Evolutionary conservation across 2,329 filamentous ascomycete genomes (phyloP), one percentile per base, ranked within the genome.

Genomic region (Paraconiothyrium brasiliense): DNA sequence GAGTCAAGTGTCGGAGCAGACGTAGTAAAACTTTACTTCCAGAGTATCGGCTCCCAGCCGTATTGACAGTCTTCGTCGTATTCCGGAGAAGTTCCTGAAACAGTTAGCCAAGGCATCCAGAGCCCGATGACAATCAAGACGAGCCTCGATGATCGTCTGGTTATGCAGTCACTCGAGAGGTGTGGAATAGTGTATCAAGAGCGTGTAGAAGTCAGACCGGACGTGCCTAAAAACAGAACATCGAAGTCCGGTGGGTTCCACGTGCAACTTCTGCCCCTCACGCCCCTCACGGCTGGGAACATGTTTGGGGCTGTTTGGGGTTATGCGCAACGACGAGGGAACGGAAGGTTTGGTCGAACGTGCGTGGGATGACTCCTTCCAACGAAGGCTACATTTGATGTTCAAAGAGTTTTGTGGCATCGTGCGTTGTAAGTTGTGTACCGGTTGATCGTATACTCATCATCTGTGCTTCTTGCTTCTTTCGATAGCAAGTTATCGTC

Each of bases 151-250:
- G 32, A 2, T 22, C n/a, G 48, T 34, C 30, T 43, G 13, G 8
- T 43, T 20, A 35, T 46, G 52, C 39, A 35, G 27, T n/a, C 37
- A 27, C 32, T 8, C 16, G 27, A 32, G 22, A 22, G 48, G 43
- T 56, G 14, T 37, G 54, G 47, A 37, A 32, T 48, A 14, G 30
- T 43, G 54, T 56, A 56, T 56, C 54, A 47, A 20, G 27, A 37
- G 37, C 52, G 52, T 55, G 30, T 55, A 46, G 52, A 32, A 54
- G 34, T 43, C 50, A 27, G 50, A 30, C 20, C 35, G 35, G 16
- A 55, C 24, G 39, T 41, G 39, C 39, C 50, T 52, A 52, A 55
- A 34, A 55, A 43, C 54, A 43, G 30, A 48, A 20, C 16, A 34
- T 43, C 24, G 22, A 24, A 46, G 52, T 55, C 41, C 52, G 41